Conservation (phyloP, 768 basidiomycete species). For the Leccinum rimulosum region DNA sequence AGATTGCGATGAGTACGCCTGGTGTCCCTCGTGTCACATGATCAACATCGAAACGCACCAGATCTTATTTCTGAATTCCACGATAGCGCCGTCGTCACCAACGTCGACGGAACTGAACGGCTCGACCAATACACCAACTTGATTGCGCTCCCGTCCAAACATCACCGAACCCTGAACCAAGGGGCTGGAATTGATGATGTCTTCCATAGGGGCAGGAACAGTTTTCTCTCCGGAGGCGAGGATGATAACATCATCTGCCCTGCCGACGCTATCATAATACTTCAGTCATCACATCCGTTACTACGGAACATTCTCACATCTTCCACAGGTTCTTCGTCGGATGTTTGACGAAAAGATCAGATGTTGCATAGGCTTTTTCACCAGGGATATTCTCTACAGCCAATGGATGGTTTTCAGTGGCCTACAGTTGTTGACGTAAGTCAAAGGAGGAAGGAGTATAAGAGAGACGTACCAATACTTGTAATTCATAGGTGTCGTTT, state of each 20-base stretch:
- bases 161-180: slow-evolving; percentile 25
- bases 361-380: slow-evolving; percentile 34
- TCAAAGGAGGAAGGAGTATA: background rate
- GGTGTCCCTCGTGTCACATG: background rate
- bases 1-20: background rate
- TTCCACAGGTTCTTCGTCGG: slow-evolving; percentile 44
- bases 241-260: slow-evolving; percentile 34
- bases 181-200: slow-evolving; percentile 18
- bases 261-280: slow-evolving; percentile 32
- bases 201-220: slow-evolving; percentile 33
- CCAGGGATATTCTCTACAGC: slow-evolving; percentile 36
- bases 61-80: slow-evolving; percentile 16
- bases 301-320: slow-evolving; percentile 28
- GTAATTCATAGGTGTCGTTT: slow-evolving; percentile 33
- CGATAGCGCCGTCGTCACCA: slow-evolving; percentile 3
- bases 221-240: slow-evolving; percentile 35
- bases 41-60: slow-evolving; percentile 18
- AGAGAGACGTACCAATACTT: slow-evolving; percentile 31
- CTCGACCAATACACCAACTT: slow-evolving; percentile 32
- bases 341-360: slow-evolving; percentile 44
- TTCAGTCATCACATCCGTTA: background rate
- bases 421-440: background rate
- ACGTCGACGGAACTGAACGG: slow-evolving; percentile 22
- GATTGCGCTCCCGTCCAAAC: slow-evolving; percentile 32
- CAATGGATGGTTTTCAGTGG: background rate